phyloP scores from a whole-genome alignment of 352 stramenopile species.

The Phytophthora megakarya region DNA sequence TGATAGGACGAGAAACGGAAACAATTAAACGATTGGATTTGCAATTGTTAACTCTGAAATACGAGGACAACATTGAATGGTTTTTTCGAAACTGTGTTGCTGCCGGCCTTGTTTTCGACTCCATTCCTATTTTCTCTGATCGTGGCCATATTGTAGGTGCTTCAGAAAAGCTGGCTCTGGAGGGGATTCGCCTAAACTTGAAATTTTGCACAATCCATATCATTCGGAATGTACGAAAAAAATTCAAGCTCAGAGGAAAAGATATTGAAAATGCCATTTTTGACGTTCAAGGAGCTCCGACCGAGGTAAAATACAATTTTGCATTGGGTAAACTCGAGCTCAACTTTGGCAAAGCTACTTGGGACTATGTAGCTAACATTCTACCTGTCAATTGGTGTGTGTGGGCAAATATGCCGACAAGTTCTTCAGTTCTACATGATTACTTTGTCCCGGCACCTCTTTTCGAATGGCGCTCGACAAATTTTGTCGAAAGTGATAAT shows the following conservation, averaged over 20 bases:
- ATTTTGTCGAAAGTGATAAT: not conserved
- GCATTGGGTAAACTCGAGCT: too few relatives aligned
- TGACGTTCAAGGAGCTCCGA: not conserved
- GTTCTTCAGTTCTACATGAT: too few relatives aligned
- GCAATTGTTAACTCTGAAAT: not conserved
- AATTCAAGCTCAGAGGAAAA: not conserved
- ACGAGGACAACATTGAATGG: not conserved
- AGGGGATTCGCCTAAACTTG: not conserved
- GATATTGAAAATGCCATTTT: not conserved
- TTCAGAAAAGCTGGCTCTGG: not conserved
- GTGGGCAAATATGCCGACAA: not conserved
- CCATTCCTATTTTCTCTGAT: not conserved
- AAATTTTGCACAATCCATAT: not conserved
- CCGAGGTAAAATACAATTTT: not conserved
- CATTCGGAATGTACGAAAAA: too few relatives aligned
- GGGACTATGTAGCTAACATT: not conserved
- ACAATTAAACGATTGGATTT: not conserved
- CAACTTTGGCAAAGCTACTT: not conserved
- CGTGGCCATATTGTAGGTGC: not conserved
- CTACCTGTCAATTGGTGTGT: not conserved
- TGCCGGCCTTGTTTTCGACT: not conserved
- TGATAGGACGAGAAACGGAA: not conserved
- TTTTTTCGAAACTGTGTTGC: not conserved
- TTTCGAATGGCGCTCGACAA: not conserved
- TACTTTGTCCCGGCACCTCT: not conserved